Evolutionary conservation across 225 moss, liverwort and hornwort genomes (phyloP), one percentile per base, ranked within the genome.

Genomic region (Rhytidiadelphus loreus): DNA sequence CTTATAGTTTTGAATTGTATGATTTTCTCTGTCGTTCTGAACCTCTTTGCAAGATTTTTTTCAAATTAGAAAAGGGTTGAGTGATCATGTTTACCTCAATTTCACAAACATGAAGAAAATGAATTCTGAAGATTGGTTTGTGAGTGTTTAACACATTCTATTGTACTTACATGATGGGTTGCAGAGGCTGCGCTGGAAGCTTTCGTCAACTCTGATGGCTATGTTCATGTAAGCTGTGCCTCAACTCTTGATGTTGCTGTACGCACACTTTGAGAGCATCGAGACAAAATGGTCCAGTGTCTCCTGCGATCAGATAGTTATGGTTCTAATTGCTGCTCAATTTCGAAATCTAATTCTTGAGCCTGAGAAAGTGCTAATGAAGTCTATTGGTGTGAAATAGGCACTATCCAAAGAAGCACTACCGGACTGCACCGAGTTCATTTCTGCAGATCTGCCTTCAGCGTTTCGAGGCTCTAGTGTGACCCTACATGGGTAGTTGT

Each of bases 391-490:
- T 82, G 46, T 88, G 53, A 77, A 58, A 58, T 87, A 94, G 94
- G 94, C 86, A 28, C 64, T 92, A 26, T 94, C 94, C 35, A 88
- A 79, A 83, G 91, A 89, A 37, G 75, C 81, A 82, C 76, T 94
- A 8, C 91, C 94, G 37, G 90, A 92, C 48, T 83, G 91, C 83
- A 94, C 92, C 25, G 91, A 90, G 71, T 89, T 91, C 66, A 69
- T 89, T 73, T 85, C 90, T 46, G 91, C 89, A 89, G 86, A 89
- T 77, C 55, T 94, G 30, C 89, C 92, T 77, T 85, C 92, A 59
- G 84, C 92, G 39, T 87, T 88, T 26, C 91, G 92, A 83, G 92
- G 94, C 59, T 92, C 94, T 11, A 90, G 91, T 80, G 90, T 94
- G 81, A 90, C 91, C 66, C 81, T 94, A 41, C 90, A 92, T 73